Percentiles rank a stretch among this genome's conserved stretches.
These are phyloP conservation scores for Paracoccidioides brasiliensis DNA, from an alignment of 2,329 filamentous ascomycete genomes.

Conservation along the genomic window DNA sequence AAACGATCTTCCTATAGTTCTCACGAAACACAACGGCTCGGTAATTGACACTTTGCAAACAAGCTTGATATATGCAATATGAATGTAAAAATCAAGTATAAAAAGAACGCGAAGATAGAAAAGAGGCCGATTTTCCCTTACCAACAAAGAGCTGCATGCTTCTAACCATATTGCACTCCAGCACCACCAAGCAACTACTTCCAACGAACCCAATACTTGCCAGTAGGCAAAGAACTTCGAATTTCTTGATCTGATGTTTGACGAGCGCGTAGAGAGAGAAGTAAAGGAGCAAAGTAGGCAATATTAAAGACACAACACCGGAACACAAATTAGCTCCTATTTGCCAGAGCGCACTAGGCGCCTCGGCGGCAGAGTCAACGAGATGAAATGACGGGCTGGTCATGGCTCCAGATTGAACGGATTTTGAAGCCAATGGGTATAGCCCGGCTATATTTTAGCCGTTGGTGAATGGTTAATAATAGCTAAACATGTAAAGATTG, in stretches of 20 bases:
- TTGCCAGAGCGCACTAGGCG: conserved; percentile 4
- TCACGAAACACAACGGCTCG: not conserved
- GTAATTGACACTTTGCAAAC: not conserved
- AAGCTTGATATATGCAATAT: not conserved
- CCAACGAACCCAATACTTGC: conserved; percentile 6
- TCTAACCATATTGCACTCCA: conserved; percentile 19
- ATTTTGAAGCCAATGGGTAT: not conserved
- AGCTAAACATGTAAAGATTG: too few relatives aligned
- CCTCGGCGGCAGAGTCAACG: conserved; percentile 5
- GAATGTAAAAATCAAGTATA: not conserved
- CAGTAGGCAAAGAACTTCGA: conserved; percentile 6
- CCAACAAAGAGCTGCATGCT: conserved; percentile 24
- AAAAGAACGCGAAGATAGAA: not conserved
- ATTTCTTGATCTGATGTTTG: conserved; percentile 6
- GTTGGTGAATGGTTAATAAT: too few relatives aligned
- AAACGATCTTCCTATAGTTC: not conserved
- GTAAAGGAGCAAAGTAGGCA: conserved; percentile 12
- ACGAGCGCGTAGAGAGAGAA: conserved; percentile 10
- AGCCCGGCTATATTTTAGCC: too few relatives aligned
- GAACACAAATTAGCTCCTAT: conserved; percentile 3
- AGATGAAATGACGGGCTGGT: not conserved
- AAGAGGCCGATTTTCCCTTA: conserved; percentile 11
- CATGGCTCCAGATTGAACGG: not conserved
- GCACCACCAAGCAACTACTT: conserved; percentile 17
- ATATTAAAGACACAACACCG: conserved; percentile 7